Evolutionary conservation across 176 grass and related monocot species (phyloP), one percentile per base, ranked within the genome.

Genomic region (Avena eriantha): DNA sequence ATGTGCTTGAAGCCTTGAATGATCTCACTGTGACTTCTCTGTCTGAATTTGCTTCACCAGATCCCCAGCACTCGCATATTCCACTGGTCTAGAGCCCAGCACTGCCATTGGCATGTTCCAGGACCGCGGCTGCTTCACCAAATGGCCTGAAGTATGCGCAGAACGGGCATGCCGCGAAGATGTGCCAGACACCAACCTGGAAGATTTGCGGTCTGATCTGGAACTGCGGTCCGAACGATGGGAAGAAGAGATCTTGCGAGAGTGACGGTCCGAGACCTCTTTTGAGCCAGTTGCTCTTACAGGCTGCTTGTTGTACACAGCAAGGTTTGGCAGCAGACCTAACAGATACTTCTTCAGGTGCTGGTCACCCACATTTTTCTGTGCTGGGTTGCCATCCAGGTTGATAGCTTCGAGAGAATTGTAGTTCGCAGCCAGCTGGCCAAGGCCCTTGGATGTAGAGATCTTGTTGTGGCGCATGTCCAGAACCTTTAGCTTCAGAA

Each of bases 341-440:
- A 88, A 41, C 10, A 98, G 65, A 68, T 91, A 91, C 73, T 94
- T 98, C 91, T 94, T 98, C 81, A 98, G 88, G 74, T 98, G 94
- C 41, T 91, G 90, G 58, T 98, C 94, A 17, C 97, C 97, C 17
- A 98, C 88, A 73, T 98, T 92, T 58, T 92, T 93, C 61, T 96
- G 94, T 15, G 92, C 92, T 34, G 97, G 97, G 79, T 98, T 98
- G 76, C 92, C 90, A 0, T 96, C 92, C 21, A 98, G 84, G 84
- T 92, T 98, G 68, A 98, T 80, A 26, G 90, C 92, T 87, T 94
- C 93, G 29, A 98, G 87, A 55, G 91, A 94, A 84, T 81, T 87
- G 84, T 98, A 94, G 87, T 98, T 98, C 1, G 97, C 92, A 82
- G 90, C 90, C 54, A 98, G 83, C 83, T 95, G 96, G 31, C 90